Percentiles rank a stretch among this genome's conserved stretches.
Conservation (phyloP, 257 asterid genomes). For the Gentiana straminea region DNA sequence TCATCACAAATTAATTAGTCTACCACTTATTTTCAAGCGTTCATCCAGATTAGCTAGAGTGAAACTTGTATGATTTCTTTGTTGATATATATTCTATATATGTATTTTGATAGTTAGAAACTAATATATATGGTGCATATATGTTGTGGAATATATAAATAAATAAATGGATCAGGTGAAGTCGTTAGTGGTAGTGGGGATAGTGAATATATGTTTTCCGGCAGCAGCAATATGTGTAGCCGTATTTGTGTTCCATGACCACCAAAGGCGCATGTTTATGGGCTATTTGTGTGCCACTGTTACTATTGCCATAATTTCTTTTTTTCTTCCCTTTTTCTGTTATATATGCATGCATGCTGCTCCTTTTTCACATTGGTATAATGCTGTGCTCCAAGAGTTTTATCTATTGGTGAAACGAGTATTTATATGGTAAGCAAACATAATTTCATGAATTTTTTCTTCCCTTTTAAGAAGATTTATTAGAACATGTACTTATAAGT, state of each 20-base stretch:
- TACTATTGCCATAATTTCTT: neutral
- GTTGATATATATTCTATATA: no score
- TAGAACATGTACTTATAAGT: no score
- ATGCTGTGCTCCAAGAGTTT: neutral
- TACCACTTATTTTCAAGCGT: no score
- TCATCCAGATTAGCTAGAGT: no score
- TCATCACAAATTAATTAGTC: no score
- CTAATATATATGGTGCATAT: no score
- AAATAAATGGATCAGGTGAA: constrained; percentile 10
- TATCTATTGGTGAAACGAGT: no score
- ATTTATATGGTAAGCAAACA: neutral
- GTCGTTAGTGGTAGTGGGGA: constrained; percentile 8
- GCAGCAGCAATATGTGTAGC: neutral
- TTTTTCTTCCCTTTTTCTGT: neutral
- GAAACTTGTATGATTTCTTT: no score
- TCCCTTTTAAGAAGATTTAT: no score
- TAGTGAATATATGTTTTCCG: constrained; percentile 5
- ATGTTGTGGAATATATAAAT: no score
- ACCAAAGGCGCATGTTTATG: neutral
- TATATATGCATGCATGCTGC: no score
- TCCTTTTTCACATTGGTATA: neutral
- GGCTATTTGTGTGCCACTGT: constrained; percentile 14
- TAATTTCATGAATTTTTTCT: neutral
- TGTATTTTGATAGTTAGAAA: no score
- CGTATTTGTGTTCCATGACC: constrained; percentile 5